Percentiles rank a stretch among this genome's conserved stretches.
Evolutionary conservation across 2,329 filamentous ascomycete genomes (phyloP).

Genomic region (Catunica adiposa): DNA sequence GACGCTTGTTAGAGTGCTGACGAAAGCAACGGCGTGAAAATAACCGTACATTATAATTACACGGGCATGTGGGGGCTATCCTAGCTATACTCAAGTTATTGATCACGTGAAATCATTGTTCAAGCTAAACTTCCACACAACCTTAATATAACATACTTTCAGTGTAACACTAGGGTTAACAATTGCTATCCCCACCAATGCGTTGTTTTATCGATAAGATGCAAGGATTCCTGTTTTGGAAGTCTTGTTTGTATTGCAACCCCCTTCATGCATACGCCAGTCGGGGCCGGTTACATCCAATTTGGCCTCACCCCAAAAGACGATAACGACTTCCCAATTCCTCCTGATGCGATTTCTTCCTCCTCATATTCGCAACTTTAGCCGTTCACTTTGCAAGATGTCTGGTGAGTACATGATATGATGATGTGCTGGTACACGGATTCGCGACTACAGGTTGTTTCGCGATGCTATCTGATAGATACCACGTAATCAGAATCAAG

Average conservation of each 20-base stretch:
- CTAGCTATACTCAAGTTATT: too few species aligned
- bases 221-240: neutral
- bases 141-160: too few species aligned
- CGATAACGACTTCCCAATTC: neutral
- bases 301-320: neutral
- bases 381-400: conserved; percentile 10
- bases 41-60: too few species aligned
- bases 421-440: too few species aligned
- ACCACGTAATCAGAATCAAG: neutral
- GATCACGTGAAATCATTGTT: too few species aligned
- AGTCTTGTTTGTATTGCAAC: neutral
- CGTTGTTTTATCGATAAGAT: conserved; percentile 2
- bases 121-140: too few species aligned
- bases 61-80: too few species aligned
- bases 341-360: conserved; percentile 9
- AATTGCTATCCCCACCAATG: too few species aligned
- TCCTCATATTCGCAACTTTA: conserved; percentile 4
- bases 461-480: conserved; percentile 13
- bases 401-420: conserved; percentile 11
- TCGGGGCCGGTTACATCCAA: neutral
- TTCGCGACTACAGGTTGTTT: too few species aligned
- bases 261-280: neutral
- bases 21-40: too few species aligned
- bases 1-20: too few species aligned
- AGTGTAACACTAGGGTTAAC: too few species aligned